Evolutionary conservation across 345 rosid genomes (phyloP).

Genomic region (Moricandia arvensis): DNA sequence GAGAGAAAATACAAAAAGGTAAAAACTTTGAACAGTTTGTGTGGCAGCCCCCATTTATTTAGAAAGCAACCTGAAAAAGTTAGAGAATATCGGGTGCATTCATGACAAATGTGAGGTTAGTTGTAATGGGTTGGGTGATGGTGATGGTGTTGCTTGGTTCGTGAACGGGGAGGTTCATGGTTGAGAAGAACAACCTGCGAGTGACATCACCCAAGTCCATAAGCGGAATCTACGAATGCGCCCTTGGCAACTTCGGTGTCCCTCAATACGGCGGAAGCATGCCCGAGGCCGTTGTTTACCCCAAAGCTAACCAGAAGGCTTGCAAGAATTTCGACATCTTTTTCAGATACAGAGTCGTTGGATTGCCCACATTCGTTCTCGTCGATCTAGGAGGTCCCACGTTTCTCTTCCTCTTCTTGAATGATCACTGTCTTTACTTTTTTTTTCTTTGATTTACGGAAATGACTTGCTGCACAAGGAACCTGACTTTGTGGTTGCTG

Average conservation of each 20-base stretch:
- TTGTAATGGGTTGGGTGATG: slow-evolving; percentile 19
- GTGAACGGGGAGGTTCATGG: slow-evolving; percentile 65
- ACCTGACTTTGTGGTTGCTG: neutral
- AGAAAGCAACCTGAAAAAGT: neutral
- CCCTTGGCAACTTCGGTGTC: slow-evolving; percentile 92
- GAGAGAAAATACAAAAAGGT: neutral
- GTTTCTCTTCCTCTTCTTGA: too few relatives aligned
- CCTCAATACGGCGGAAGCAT: slow-evolving; percentile 98
- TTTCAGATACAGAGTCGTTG: slow-evolving; percentile 57
- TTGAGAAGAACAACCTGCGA: slow-evolving; percentile 61
- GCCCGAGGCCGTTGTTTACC: slow-evolving; percentile 78
- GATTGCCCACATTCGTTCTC: slow-evolving; percentile 74
- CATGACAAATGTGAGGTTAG: slow-evolving; percentile 5
- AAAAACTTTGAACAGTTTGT: slow-evolving; percentile 10
- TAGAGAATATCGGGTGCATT: neutral
- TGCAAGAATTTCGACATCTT: slow-evolving; percentile 67
- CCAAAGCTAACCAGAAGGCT: slow-evolving; percentile 66
- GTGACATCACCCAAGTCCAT: slow-evolving; percentile 89
- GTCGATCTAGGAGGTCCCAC: slow-evolving; percentile 83
- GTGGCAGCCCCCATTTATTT: neutral
- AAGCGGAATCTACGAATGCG: slow-evolving; percentile 79
- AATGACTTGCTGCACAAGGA: neutral
- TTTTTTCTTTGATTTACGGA: neutral
- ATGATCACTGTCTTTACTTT: neutral
- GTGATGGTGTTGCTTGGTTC: slow-evolving; percentile 40